phyloP scores from a whole-genome alignment of 2,329 filamentous ascomycete species.

The Fusarium devonianum region DNA sequence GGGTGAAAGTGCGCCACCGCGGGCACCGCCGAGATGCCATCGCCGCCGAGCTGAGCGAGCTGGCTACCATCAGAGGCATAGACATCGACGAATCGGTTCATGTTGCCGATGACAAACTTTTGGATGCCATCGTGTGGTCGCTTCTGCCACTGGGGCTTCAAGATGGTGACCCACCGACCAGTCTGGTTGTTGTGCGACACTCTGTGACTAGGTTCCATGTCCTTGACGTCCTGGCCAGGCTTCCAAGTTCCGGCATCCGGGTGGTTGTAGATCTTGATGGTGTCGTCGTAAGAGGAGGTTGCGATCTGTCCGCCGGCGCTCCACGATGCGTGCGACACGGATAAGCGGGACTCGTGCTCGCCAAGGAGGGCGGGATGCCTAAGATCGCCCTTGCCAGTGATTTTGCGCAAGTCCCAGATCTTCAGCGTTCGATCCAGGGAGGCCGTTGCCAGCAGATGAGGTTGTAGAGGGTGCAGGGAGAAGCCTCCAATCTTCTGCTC shows the following conservation, averaged over 20 bases:
- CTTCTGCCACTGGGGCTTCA: constrained; percentile 87
- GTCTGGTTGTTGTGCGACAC: constrained; percentile 95
- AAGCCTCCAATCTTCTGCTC: constrained; percentile 98
- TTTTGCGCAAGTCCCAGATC: constrained; percentile 90
- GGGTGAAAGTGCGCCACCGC: constrained; percentile 92
- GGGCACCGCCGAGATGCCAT: constrained; percentile 92
- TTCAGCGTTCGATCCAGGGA: constrained; percentile 89
- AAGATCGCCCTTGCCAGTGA: constrained; percentile 67
- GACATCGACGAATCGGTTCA: constrained; percentile 96
- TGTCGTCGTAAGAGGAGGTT: constrained; percentile 94
- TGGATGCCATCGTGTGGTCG: constrained; percentile 80
- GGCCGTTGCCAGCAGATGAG: constrained; percentile 86
- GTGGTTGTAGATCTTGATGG: constrained; percentile 90
- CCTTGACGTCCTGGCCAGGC: constrained; percentile 63
- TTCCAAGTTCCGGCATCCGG: constrained; percentile 66
- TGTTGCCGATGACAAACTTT: constrained; percentile 92
- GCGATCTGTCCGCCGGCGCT: constrained; percentile 84
- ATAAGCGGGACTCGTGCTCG: constrained; percentile 82
- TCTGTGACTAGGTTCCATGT: constrained; percentile 72
- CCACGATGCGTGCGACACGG: constrained; percentile 93
- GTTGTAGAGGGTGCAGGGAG: constrained; percentile 78
- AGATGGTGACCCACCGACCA: constrained; percentile 87
- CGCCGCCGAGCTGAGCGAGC: constrained; percentile 84
- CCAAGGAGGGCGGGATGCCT: constrained; percentile 75
- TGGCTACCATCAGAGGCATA: constrained; percentile 85